These are phyloP conservation scores for Saccharomyces hybrid DNA, from an alignment of 1,139 yeast genomes.

Conservation along the genomic window DNA sequence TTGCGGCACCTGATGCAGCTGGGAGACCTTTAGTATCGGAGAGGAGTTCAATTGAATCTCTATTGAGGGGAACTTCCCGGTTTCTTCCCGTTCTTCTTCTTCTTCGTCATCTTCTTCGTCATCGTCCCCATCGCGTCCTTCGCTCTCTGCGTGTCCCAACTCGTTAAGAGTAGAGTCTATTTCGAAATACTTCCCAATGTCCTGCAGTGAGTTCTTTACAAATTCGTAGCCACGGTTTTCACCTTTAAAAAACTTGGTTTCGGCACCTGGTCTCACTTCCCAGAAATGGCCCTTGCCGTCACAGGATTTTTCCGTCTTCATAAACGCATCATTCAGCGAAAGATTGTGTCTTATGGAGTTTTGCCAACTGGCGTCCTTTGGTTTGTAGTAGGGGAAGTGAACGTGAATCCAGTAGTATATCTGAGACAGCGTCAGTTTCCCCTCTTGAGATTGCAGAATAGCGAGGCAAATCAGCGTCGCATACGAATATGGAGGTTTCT, in stretches of 20 bases:
- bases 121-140: neutral
- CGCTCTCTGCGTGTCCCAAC: neutral
- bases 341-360: too few species aligned
- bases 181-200: conserved; percentile 12
- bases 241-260: conserved; percentile 67
- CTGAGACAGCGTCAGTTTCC: conserved; percentile 78
- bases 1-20: neutral
- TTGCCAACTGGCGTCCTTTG: too few species aligned
- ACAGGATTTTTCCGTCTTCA: too few species aligned
- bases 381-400: too few species aligned
- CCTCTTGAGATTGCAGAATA: conserved; percentile 24
- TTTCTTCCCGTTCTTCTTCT: neutral
- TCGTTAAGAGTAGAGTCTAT: neutral
- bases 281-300: too few species aligned
- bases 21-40: neutral
- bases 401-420: conserved; percentile 84
- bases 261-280: conserved; percentile 30
- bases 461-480: too few species aligned
- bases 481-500: too few species aligned
- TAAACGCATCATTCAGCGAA: too few species aligned
- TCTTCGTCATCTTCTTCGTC: neutral
- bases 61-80: neutral
- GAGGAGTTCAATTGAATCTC: neutral
- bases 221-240: conserved; percentile 21
- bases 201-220: conserved; percentile 18